Base-by-base conservation (phyloP, 345 rosid genomes). In the Geranium rotundifolium region DNA sequence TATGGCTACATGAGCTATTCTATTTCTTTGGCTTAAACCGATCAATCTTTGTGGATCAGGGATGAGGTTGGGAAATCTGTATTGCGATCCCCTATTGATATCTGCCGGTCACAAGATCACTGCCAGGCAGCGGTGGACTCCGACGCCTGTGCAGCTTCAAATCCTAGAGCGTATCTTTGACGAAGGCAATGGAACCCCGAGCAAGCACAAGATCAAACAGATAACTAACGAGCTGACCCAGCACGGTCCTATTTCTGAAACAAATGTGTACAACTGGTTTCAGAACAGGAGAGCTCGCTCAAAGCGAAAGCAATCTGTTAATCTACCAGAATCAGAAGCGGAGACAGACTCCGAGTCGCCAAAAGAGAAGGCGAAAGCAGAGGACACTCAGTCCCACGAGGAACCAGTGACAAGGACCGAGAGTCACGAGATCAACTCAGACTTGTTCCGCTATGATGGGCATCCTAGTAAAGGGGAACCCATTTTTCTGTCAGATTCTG, bases 121-220 rank as follows among this genome's bases (percentile, higher is more conserved):
- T 13, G 95, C 95, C n/a, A 88, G 99, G 63, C 99, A 93, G 75
- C 82, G 99, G 56, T 93, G 97, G 99, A 93, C 97, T 67, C 99
- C 99, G 13, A 88, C 99, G 4, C 90, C 97, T 0, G 67, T 88
- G 8, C 99, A 93, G 73, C 99, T 93, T 70, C 97, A 88, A 61
- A 85, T 90, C 74, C 77, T 93, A 4, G 99, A 93, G 79, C 85
- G 84, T 54, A 80, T 90, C 52, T 93, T 93, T 60, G 92, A 88
- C 57, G 90, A 90, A 77, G 99, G 99, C 57, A 90, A 79, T 18
- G 99, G 99, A 37, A 93, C 99, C 58, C 99, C 99, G 0, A 90
- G 84, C 80, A 93, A 93, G 79, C 97, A 93, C 29, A 93, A 88
- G 85, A 93, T 93, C 75, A 93, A 88, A 73, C 95, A 93, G 66